Base-by-base conservation (phyloP, 1,284 basidiomycete genomes). In the Laetiporus sulphureus region DNA sequence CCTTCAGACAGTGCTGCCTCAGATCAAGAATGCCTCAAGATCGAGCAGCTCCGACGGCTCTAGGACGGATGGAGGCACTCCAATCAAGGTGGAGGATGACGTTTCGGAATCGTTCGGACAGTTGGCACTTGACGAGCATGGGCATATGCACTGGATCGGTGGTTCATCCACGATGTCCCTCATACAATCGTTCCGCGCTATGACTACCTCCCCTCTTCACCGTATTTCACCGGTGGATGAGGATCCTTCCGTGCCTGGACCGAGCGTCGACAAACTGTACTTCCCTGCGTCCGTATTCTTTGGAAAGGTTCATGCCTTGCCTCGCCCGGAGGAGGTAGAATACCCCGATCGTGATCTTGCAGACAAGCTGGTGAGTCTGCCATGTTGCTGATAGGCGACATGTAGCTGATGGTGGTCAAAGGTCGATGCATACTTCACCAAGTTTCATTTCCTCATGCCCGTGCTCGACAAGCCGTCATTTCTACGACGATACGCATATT, bases 91-190 rank as follows among this genome's bases (percentile, higher is more conserved):
- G 50, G 79, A 68, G 72, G 69, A 74, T 52, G 85, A 87, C 60
- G 72, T 88, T 50, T 78, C 75, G 51, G 86, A 90, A 58, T 80
- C 83, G 20, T 83, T 89, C 56, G 90, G 89, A 16, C 89, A 91
- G 58, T 75, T 92, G 42, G 84, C 88, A 20, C 71, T 91, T 35
- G 90, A 93, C 55, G 90, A 92, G 60, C 82, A 91, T 52, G 90
- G 90, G 18, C 89, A 91, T 62, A 80, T 87, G 68, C 79, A 90
- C 47, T 93, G 90, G 90, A 92, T 93, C 53, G 90, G 90, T 24
- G 84, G 88, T 36, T 91, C 89, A 7, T 91, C 88, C 20, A 91
- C 90, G 8, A 85, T 93, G 79, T 88, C 89, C 7, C 74, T 93
- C 50, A 89, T 93, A 41, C 88, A 92, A 58, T 89, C 86, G 4